Base-by-base conservation (phyloP, 192 early-diverging fungal species). In the Thoreauomyces humboldtii region DNA sequence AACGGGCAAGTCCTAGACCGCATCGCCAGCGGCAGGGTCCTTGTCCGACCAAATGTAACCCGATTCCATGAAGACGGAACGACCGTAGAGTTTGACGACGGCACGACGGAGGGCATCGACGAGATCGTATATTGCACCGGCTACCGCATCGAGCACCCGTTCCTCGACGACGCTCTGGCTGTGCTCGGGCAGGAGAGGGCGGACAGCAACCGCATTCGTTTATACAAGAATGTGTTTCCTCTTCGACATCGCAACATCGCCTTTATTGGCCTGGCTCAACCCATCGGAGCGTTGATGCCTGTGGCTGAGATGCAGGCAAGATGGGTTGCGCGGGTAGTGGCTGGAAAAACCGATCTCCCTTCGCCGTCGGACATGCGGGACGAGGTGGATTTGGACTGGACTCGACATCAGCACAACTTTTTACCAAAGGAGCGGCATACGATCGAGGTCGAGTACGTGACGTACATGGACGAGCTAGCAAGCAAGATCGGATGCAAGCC, bases 71-170 rank as follows among this genome's bases (percentile, higher is more conserved):
- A 15, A 17, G 28, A 22, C 6, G 54, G 35, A 7, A 50, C 7
- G 15, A 48, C 54, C 1, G 73, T 86, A 29, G 55, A 75, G 59
- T 87, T 89, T 72, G 73, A 69, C 0, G 88, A 89, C 65, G 82
- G 78, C 24, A 80, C 77, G 2, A 22, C 74, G 24, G 76, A 80
- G 6, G 38, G 76, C 25, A 71, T 87, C 14, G 88, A 89, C 68
- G 46, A 53, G 19, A 68, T 89, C 2, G 70, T 87, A 24, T 86
- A 77, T 44, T 85, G 83, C 55, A 89, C 88, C 0, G 88, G 88
- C 2, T 88, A 84, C 68, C 45, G 75, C 2, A 81, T 77, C 60
- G 71, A 75, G 11, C 71, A 74, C 51, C 76, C 77, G 0, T 83
- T 80, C 51, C 52, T 89, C 41, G 73, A 79, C 36, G 46, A 55